Evolutionary conservation across 2,329 filamentous ascomycete species (phyloP), one percentile per base, ranked within the genome.

Genomic region (Neospermospora avenae): DNA sequence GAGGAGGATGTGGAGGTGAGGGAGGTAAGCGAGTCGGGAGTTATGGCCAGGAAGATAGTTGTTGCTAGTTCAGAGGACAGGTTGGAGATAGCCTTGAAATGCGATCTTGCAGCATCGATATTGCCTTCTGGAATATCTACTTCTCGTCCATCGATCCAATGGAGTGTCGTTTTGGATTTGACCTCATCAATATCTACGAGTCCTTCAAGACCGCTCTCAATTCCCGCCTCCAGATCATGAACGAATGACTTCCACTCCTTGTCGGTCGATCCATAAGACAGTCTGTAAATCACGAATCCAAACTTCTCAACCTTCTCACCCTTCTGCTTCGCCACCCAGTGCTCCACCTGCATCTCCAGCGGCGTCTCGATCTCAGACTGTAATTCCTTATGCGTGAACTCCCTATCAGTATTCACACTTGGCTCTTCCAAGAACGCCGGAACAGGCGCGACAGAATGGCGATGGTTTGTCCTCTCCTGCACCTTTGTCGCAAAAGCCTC

Each of bases 131-230:
- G 35, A 20, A 69, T 64, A 6, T 58, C 51, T 11, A 58, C 60
- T 16, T 65, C 56, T 3, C 62, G 18, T 2, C 67, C 65, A 59
- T 67, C 63, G 11, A 68, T 59, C 67, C 67, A 67, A 34, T 67
- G 57, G 13, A 67, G 22, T 1, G 25, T 61, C 8, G 63, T 63
- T 25, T 69, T 69, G 11, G 39, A 42, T 24, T 59, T 66, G 18
- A 61, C 41, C 2, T 41, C 57, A 11, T 64, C 57, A 1, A 55
- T 57, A 18, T 55, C 61, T 8, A 65, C 14, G 25, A 64, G 31
- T 7, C 58, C 66, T 8, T 63, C 62, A 60, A 60, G 64, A 8
- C 62, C 66, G 31, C 56, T 61, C 11, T 64, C 59, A 28, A 69
- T 37, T 11, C 48, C 58, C 6, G 51, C 25, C 18, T 64, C 57